Evolutionary conservation across 169 alveolate species (phyloP), one percentile per base, ranked within the genome.

Genomic region (Plasmodium coatneyi): DNA sequence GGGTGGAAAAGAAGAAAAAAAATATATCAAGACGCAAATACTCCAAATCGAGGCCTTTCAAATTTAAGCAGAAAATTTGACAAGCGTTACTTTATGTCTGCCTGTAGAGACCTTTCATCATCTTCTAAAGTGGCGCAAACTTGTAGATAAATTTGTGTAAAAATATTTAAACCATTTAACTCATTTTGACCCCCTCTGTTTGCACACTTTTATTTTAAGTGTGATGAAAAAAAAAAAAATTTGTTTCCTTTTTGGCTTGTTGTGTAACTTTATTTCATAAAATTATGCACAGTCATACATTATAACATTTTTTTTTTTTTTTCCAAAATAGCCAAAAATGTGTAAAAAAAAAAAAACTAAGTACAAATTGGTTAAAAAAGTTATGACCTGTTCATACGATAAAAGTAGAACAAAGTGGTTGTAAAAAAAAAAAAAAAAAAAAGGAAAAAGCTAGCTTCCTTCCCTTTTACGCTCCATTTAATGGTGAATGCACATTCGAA

Each of bases 1-100:
- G 96, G 54, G 86, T 94, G 12, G 96, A 96, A 94, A 95, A 95
- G 90, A 97, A 92, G 49, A 92, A 71, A 71, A 96, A 83, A 28
- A 87, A 95, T 34, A 91, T 92, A 70, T 72, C 91, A 79, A 89
- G 92, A 80, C 41, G 30, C 19, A 89, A 89, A 80, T 89, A 80
- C 71, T 79, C 89, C 28, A 89, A 89, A 89, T 78, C 91, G 25
- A 89, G 74, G n/a, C 90, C 94, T 52, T 86, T 86, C 80, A 86
- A 86, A 86, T 86, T 86, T 49, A 86, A 54, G 46, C 79, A 54
- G 22, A 72, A 72, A 74, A 16, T 49, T 32, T 86, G 80, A 70
- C 14, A 80, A 19, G 14, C 76, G 30, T 66, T 66, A 66, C 36
- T n/a, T 19, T 66, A 25, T 66, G 36, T 19, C 5, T 66, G 39